Evolutionary conservation across 179 eudicot genomes (phyloP), one percentile per base, ranked within the genome.

Genomic region (Camellia oleifera): DNA sequence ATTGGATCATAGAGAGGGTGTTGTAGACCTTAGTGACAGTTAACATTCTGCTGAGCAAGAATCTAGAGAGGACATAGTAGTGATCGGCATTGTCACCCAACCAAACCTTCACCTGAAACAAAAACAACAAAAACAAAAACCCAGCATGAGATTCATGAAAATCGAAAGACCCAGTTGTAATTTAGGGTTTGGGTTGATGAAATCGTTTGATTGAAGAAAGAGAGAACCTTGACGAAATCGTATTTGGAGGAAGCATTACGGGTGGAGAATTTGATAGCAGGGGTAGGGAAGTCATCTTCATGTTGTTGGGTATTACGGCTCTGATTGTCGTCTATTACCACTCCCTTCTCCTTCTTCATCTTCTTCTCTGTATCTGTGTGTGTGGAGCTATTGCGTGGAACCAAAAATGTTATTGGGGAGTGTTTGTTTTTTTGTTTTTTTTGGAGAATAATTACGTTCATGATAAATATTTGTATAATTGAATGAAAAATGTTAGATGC

Each of bases 81-180:
- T 96, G 99, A 90, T 96, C 98, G 75, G 99, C 99, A 82, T 96
- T 94, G 77, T 96, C 98, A 53, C 99, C 99, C 61, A 96, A 72
- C 99, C 99, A 96, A 4, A 96, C 99, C 83, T 96, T 96, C 81
- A 94, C 99, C 98, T 96, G 89, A 56, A 82, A 42, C 32, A 78
- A 63, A 75, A 10, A 52, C 6, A 4, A 7, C 2, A 53, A 44
- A 18, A 4, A 5, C 1, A 74, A 32, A 5, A 78, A 3, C 7
- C 1, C 60, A 48, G 13, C 4, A 45, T 32, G 40, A 32, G 40
- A 44, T 53, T 48, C 10, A 44, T 48, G 15, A 18, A 62, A 11
- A 32, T 32, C 2, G 46, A 54, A 18, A 13, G 32, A 71, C n/a
- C 57, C 17, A 63, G 7, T 46, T 18, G 54, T 4, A 76, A 32